Conservation (phyloP, 2,329 filamentous ascomycete species). For the Polytolypa hystricis region DNA sequence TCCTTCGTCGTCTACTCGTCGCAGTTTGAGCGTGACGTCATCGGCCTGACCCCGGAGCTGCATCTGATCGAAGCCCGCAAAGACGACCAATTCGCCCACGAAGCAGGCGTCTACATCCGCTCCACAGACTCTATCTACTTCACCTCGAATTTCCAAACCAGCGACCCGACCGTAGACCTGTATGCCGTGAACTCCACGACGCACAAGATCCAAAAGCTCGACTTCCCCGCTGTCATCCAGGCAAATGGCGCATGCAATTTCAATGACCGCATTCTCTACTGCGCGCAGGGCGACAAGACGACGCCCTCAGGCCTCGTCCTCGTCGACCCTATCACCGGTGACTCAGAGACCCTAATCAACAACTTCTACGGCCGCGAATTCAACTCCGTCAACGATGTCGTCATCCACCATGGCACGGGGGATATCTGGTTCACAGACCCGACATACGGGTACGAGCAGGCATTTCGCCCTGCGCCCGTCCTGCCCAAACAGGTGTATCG, state of each 20-base stretch:
- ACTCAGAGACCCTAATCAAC: constrained; percentile 18
- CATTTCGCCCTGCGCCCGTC: constrained; percentile 21
- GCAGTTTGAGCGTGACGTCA: constrained; percentile 18
- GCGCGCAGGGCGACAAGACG: constrained; percentile 28
- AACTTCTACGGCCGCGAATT: constrained; percentile 28
- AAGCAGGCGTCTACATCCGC: constrained; percentile 32
- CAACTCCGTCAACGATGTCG: constrained; percentile 30
- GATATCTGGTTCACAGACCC: constrained; percentile 32
- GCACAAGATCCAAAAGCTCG: constrained; percentile 9
- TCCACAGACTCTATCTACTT: constrained; percentile 24
- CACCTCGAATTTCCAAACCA: constrained; percentile 26
- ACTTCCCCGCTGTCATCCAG: constrained; percentile 8
- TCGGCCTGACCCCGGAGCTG: constrained; percentile 26
- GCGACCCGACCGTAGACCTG: constrained; percentile 17
- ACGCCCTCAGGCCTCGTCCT: constrained; percentile 14
- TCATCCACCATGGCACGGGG: constrained; percentile 22
- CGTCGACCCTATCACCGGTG: constrained; percentile 16
- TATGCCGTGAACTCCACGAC: constrained; percentile 11
- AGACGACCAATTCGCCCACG: constrained; percentile 40
- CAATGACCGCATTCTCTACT: constrained; percentile 29
- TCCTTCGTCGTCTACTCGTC: constrained; percentile 12
- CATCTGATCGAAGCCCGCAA: constrained; percentile 26
- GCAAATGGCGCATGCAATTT: constrained; percentile 12
- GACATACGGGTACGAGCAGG: constrained; percentile 26
- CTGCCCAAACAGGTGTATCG: constrained; percentile 31